phyloP scores from a whole-genome alignment of 257 asterid species.

The Jasminum sambac region DNA sequence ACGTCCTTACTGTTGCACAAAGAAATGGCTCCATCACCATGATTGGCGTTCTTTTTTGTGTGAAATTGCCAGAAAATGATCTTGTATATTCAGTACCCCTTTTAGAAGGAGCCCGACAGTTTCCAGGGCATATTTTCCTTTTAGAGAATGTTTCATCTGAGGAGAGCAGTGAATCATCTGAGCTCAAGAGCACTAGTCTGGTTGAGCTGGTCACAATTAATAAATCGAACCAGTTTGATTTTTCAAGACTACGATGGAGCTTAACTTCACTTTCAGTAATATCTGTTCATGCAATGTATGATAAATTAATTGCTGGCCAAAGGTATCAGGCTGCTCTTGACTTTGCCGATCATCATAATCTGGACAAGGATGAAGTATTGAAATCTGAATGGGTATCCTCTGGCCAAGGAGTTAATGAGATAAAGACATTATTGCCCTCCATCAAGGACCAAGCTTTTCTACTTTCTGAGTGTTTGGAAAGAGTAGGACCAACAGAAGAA shows the following conservation, averaged over 20 bases:
- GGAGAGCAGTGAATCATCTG: conserved; percentile 39
- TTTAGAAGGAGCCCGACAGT: conserved; percentile 62
- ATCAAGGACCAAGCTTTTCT: conserved; percentile 72
- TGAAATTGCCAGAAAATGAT: conserved; percentile 45
- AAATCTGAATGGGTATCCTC: conserved; percentile 92
- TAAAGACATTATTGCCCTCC: conserved; percentile 56
- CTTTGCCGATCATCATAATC: conserved; percentile 74
- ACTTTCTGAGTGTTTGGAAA: conserved; percentile 73
- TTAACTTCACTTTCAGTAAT: conserved; percentile 65
- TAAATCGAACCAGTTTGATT: conserved; percentile 37
- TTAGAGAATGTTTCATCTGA: conserved; percentile 56
- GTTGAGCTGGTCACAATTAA: conserved; percentile 40
- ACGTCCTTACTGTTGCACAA: conserved; percentile 58
- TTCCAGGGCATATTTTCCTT: conserved; percentile 65
- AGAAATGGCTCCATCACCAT: conserved; percentile 59
- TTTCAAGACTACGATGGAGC: conserved; percentile 63
- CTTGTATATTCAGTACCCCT: conserved; percentile 66
- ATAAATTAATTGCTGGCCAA: conserved; percentile 53
- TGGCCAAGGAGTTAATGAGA: conserved; percentile 69
- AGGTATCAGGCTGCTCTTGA: conserved; percentile 75
- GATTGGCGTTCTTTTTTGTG: conserved; percentile 55
- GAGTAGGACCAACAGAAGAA: conserved; percentile 81
- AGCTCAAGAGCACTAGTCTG: conserved; percentile 35
- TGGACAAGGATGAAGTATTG: conserved; percentile 85
- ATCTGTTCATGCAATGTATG: conserved; percentile 77